These are phyloP conservation scores for Maudiozyma humilis DNA, from an alignment of 1,139 yeast genomes.

Conservation along the genomic window DNA sequence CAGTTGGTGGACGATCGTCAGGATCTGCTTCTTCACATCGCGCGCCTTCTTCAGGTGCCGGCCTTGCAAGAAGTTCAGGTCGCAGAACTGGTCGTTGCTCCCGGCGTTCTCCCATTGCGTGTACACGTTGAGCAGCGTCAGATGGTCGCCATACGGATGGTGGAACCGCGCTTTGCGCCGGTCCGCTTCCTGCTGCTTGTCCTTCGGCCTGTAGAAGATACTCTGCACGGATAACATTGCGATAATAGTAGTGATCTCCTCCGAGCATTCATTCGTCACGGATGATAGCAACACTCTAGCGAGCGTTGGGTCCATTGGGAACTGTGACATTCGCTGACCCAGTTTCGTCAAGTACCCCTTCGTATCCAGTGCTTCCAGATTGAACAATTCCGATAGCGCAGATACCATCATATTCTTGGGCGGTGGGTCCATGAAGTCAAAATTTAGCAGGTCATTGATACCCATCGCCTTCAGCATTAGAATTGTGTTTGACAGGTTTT, in stretches of 20 bases:
- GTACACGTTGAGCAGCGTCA: slow-evolving; percentile 76
- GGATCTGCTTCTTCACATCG: slow-evolving; percentile 70
- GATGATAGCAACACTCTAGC: slow-evolving; percentile 76
- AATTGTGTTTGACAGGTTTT: slow-evolving; percentile 76
- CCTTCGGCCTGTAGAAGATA: slow-evolving; percentile 77
- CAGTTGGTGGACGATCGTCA: slow-evolving; percentile 52
- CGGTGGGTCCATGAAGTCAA: slow-evolving; percentile 95
- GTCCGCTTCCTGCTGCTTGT: slow-evolving; percentile 71
- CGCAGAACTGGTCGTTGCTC: slow-evolving; percentile 68
- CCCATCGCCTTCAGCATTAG: slow-evolving; percentile 94
- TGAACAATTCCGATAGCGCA: slow-evolving; percentile 78
- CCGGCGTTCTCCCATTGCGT: slow-evolving; percentile 64
- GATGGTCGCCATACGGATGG: slow-evolving; percentile 78
- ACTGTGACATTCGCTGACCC: slow-evolving; percentile 82
- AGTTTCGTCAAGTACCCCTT: slow-evolving; percentile 66
- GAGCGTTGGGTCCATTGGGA: slow-evolving; percentile 91
- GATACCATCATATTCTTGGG: slow-evolving; percentile 62
- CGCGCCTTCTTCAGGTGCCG: slow-evolving; percentile 67
- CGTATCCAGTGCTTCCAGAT: slow-evolving; percentile 67
- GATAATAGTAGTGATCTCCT: slow-evolving; percentile 75
- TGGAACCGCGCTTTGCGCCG: slow-evolving; percentile 65
- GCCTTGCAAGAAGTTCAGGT: slow-evolving; percentile 72
- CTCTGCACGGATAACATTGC: slow-evolving; percentile 89
- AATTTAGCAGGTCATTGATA: slow-evolving; percentile 64
- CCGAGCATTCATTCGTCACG: slow-evolving; percentile 66